Percentiles rank a stretch among this genome's conserved stretches.
phyloP scores from a whole-genome alignment of 2,329 filamentous ascomycete species.

The Pseudogymnoascus sp. region DNA sequence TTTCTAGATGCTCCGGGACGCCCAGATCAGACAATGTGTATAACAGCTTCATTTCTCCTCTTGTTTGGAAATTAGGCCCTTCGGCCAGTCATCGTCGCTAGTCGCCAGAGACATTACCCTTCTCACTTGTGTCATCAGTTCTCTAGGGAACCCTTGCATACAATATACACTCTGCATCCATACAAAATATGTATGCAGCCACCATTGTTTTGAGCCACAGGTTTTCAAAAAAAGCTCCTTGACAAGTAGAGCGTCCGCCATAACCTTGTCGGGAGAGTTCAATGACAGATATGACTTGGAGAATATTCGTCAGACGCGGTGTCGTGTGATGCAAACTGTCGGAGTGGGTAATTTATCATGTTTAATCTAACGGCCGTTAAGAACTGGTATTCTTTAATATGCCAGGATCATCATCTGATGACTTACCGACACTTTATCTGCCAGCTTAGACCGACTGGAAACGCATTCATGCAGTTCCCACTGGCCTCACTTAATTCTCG shows the following conservation, averaged over 20 bases:
- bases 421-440: neutral
- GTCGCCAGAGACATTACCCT: neutral
- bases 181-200: neutral
- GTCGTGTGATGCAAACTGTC: neutral
- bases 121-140: neutral
- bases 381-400: neutral
- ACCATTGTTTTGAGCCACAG: neutral
- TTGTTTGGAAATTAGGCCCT: neutral
- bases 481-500: neutral
- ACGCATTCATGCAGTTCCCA: neutral
- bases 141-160: neutral
- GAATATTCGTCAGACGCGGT: neutral
- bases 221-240: neutral
- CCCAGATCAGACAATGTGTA: neutral
- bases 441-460: neutral
- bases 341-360: neutral
- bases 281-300: neutral
- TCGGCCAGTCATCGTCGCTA: neutral
- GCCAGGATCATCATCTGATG: neutral
- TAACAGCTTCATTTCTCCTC: neutral
- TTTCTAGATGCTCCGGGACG: neutral
- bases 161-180: neutral
- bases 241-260: neutral
- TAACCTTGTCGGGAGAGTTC: neutral
- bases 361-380: neutral